Base-by-base conservation (phyloP, 2,329 filamentous ascomycete genomes). In the Trichoderma sp. region DNA sequence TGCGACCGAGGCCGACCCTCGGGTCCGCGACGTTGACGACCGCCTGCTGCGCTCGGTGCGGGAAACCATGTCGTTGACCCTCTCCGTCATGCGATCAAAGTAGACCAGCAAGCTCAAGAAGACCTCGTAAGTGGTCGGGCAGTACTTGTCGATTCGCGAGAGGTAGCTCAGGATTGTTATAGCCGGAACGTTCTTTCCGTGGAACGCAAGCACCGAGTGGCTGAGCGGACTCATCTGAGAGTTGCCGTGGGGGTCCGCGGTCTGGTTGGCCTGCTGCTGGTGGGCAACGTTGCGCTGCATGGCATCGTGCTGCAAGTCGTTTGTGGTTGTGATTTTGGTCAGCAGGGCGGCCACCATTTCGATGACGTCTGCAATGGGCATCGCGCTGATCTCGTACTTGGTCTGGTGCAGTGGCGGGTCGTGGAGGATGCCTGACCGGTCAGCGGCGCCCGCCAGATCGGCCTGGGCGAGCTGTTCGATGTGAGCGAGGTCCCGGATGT, bases 51-150 rank as follows among this genome's bases (percentile, higher is more conserved):
- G 79, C 82, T 87, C 91, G 78, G 87, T 89, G 79, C 92, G 89
- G 80, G 92, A 87, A 7, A 94, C 92, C 71, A 91, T 87, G 58
- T 92, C 91, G 79, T 98, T 98, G 72, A 98, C 94, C 72, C 94
- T 89, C 80, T 98, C 96, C 57, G 95, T 98, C 96, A 99, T 99
- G 73, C 96, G 92, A 80, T 99, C 96, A 82, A 99, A 99, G 82
- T 98, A 99, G 36, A 99, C 95, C 70, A 99, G 84, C 77, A 99
- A 83, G 79, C 95, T 98, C 73, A 99, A 84, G 79, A 99, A 99
- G 0, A 99, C 96, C 82, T 99, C 96, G 80, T 97, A 99, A 0
- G 96, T 98, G 6, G 96, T 98, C 0, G 96, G 96, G 78, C 96
- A 99, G 83, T 99, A 99, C 84, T 98, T 98, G 84, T 99, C 95